A percentile compares a stretch with the other conserved stretches of the same genome.
These are phyloP conservation scores for Syncephalastrum monosporum DNA, from an alignment of 371 early-diverging fungal species.

Conservation along the genomic window DNA sequence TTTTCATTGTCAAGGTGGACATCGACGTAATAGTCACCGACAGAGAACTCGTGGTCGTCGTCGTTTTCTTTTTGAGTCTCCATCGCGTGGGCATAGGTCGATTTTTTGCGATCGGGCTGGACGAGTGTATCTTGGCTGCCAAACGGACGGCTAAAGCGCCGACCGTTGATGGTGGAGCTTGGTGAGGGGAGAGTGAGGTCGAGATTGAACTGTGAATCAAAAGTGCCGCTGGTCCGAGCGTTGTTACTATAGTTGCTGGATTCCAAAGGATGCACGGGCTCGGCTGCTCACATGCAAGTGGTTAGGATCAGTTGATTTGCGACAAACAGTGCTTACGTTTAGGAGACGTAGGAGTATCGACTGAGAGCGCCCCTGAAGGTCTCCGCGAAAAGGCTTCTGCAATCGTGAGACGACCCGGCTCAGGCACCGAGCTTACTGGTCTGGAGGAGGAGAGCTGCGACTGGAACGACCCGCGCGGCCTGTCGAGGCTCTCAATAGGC, in stretches of 20 bases:
- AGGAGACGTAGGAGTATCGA: not conserved
- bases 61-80: constrained; percentile 4
- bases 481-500: not conserved
- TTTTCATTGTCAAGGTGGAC: no score
- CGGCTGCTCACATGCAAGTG: constrained; percentile 3
- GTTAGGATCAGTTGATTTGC: no score
- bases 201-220: constrained; percentile 10
- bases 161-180: constrained; percentile 9
- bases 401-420: constrained; percentile 31
- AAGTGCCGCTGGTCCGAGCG: constrained; percentile 9
- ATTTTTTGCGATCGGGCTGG: constrained; percentile 25
- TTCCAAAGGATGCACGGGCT: constrained; percentile 19
- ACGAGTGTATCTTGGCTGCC: constrained; percentile 50
- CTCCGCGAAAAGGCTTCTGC: constrained; percentile 34
- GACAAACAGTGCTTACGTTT: not conserved
- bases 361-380: constrained; percentile 4
- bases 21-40: constrained; percentile 4
- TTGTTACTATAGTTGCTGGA: constrained; percentile 3
- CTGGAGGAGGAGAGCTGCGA: not conserved
- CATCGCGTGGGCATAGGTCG: constrained; percentile 5
- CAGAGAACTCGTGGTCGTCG: constrained; percentile 2
- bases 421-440: constrained; percentile 9
- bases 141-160: constrained; percentile 26
- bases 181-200: constrained; percentile 16
- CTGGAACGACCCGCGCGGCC: not conserved